A percentile compares a stretch with the other conserved stretches of the same genome.
phyloP scores from a whole-genome alignment of 2,329 filamentous ascomycete genomes.

The Hymenoscyphus salicellus region DNA sequence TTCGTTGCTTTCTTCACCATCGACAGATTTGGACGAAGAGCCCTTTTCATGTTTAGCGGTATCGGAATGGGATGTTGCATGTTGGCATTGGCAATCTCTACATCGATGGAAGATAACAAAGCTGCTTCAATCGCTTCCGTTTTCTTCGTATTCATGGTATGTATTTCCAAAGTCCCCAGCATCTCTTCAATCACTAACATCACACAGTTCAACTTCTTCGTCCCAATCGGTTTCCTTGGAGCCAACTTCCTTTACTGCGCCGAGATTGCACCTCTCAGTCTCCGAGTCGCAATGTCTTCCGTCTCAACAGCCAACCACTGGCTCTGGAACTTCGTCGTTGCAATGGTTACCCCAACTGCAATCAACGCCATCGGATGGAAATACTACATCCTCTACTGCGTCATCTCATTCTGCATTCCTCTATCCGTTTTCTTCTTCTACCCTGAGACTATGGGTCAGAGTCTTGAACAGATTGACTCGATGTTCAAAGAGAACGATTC shows the following conservation, averaged over 20 bases:
- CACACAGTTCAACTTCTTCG: conserved; percentile 55
- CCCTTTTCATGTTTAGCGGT: conserved; percentile 50
- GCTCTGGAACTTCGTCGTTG: conserved; percentile 49
- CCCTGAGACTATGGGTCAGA: conserved; percentile 65
- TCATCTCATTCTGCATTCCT: conserved; percentile 33
- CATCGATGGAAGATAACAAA: conserved; percentile 46
- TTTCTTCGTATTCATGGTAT: conserved; percentile 50
- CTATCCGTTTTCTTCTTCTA: conserved; percentile 35
- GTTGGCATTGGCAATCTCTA: conserved; percentile 51
- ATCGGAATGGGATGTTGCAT: conserved; percentile 56
- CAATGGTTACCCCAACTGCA: conserved; percentile 42
- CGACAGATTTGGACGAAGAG: conserved; percentile 63
- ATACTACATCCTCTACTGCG: conserved; percentile 38
- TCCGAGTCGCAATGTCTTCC: conserved; percentile 48
- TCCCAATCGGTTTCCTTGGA: conserved; percentile 57
- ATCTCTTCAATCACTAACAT: not conserved
- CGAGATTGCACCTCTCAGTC: conserved; percentile 52
- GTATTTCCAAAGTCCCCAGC: not conserved
- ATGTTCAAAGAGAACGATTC: conserved; percentile 44
- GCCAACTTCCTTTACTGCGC: conserved; percentile 60
- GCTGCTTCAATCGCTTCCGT: conserved; percentile 50
- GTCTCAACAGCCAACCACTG: conserved; percentile 49
- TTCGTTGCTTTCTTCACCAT: conserved; percentile 52
- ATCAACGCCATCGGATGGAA: conserved; percentile 36
- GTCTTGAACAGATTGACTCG: conserved; percentile 64